Conservation (phyloP, 2,329 filamentous ascomycete genomes). For the Gyromitra esculenta region DNA sequence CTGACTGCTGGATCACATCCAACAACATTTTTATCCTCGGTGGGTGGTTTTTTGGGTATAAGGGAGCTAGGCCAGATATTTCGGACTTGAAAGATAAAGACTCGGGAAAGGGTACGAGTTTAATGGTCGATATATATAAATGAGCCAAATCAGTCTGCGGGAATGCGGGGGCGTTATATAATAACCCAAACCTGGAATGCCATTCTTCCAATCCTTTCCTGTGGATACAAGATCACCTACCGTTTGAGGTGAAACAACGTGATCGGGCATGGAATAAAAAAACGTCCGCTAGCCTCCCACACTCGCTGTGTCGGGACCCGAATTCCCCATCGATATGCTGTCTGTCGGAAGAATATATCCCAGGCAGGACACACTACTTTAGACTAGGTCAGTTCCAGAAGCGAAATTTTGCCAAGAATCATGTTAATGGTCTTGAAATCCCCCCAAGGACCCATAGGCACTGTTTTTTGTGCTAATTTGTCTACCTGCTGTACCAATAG, state of each 20-base stretch:
- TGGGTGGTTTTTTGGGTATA: neutral
- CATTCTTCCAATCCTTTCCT: neutral
- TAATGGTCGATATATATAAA: neutral
- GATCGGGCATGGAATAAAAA: neutral
- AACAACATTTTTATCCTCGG: constrained; percentile 33
- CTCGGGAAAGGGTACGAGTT: neutral
- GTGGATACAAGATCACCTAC: neutral
- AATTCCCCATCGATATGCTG: constrained; percentile 1
- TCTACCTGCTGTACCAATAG: neutral
- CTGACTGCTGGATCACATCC: constrained; percentile 21
- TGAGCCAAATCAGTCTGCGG: neutral
- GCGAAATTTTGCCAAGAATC: neutral
- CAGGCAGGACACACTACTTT: neutral
- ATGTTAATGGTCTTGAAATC: neutral
- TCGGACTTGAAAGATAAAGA: neutral
- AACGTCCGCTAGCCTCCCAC: neutral
- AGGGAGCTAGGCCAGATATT: neutral
- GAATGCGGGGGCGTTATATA: constrained; percentile 36
- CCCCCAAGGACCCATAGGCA: neutral
- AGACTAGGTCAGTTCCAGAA: neutral
- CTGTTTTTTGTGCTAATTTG: neutral
- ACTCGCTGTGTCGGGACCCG: constrained; percentile 16
- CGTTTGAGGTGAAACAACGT: neutral
- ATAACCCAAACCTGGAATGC: neutral
- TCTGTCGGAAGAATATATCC: neutral